Evolutionary conservation across 163 green algal species (phyloP).

Genomic region (Scenedesmus sp.): DNA sequence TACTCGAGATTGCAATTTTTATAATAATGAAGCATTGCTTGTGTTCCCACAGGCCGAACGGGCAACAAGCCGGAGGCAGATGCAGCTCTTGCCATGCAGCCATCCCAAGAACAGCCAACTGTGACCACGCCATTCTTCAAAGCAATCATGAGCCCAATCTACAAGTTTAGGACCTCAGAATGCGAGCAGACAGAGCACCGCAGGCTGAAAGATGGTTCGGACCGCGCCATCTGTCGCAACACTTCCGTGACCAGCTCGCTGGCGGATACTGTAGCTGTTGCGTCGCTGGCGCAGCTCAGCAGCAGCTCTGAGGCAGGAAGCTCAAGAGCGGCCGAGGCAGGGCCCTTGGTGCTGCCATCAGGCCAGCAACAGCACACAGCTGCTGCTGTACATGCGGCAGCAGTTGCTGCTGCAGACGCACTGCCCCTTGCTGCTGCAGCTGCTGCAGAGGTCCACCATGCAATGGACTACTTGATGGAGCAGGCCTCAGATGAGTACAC

Average conservation of each 20-base stretch:
- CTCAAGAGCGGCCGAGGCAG: too few relatives aligned
- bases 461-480: background rate
- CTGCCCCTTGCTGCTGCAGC: background rate
- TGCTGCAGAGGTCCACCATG: background rate
- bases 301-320: background rate
- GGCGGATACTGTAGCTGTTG: background rate
- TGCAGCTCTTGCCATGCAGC: background rate
- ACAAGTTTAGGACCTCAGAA: background rate
- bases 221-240: background rate
- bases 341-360: background rate
- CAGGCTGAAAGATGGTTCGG: background rate
- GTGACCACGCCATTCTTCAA: background rate
- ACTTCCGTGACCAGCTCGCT: background rate
- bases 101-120: background rate
- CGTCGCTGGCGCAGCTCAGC: background rate
- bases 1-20: too few relatives aligned
- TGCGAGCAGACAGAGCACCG: background rate
- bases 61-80: conserved; percentile 13
- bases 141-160: background rate
- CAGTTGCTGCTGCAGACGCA: background rate
- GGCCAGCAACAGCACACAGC: background rate
- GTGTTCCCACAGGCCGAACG: background rate
- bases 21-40: background rate
- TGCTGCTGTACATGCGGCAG: background rate
- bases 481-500: background rate